phyloP scores from a whole-genome alignment of 2,329 filamentous ascomycete genomes.

The Fusarium succisae region DNA sequence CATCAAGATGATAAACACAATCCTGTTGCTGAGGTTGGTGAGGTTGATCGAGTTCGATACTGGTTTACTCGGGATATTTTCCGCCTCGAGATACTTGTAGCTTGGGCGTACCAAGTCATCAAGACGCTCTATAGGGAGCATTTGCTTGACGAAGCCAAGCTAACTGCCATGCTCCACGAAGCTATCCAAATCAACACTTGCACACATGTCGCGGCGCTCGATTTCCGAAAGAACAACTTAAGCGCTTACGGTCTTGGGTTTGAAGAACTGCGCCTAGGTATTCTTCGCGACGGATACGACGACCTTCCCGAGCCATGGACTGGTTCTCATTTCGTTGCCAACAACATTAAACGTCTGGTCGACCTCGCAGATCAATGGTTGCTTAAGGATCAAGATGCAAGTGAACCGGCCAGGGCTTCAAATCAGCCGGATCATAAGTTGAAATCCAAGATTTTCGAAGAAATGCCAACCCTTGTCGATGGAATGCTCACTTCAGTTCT shows the following conservation, averaged over 20 bases:
- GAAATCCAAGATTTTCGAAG: slow-evolving; percentile 57
- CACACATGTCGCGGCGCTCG: slow-evolving; percentile 63
- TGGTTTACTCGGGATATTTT: slow-evolving; percentile 85
- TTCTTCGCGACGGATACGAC: slow-evolving; percentile 71
- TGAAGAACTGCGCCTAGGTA: slow-evolving; percentile 72
- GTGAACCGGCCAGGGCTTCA: slow-evolving; percentile 45
- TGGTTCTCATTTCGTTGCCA: slow-evolving; percentile 70
- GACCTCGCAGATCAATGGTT: slow-evolving; percentile 67
- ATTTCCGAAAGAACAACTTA: slow-evolving; percentile 77
- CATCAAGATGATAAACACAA: slow-evolving; percentile 79
- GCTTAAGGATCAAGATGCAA: slow-evolving; percentile 53
- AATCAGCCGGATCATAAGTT: slow-evolving; percentile 51
- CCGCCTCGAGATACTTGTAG: slow-evolving; percentile 77
- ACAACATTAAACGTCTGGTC: slow-evolving; percentile 68
- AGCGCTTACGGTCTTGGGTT: slow-evolving; percentile 76
- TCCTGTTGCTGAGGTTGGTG: slow-evolving; percentile 69
- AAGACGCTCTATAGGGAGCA: slow-evolving; percentile 75
- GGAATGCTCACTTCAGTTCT: slow-evolving; percentile 63
- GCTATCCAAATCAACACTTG: slow-evolving; percentile 73
- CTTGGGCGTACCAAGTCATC: slow-evolving; percentile 81
- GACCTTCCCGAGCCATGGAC: slow-evolving; percentile 88
- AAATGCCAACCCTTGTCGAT: slow-evolving; percentile 62
- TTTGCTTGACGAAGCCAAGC: slow-evolving; percentile 61
- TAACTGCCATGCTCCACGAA: slow-evolving; percentile 71
- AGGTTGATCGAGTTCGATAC: slow-evolving; percentile 81